Percentiles rank a stretch among this genome's conserved stretches.
phyloP scores from a whole-genome alignment of 441 rosid species.

The Syzygium malaccense region DNA sequence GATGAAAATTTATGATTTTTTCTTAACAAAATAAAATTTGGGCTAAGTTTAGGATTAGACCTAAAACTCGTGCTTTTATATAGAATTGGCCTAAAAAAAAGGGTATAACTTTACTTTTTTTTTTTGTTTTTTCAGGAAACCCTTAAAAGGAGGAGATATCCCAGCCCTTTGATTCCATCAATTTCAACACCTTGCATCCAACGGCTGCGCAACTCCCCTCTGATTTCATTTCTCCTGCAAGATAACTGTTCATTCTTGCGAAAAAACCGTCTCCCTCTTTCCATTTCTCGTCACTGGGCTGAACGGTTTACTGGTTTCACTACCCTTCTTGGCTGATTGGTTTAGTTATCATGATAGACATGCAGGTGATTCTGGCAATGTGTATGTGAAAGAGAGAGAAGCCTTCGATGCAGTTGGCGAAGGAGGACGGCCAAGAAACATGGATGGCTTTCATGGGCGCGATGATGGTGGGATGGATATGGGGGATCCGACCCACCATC shows the following conservation, averaged over 20 bases:
- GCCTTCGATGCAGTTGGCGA: not conserved
- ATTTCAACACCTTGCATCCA: not conserved
- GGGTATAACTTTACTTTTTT: not conserved
- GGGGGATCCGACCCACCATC: constrained; percentile 11
- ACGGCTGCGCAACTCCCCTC: not conserved
- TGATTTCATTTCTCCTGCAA: not conserved
- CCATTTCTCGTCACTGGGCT: not conserved
- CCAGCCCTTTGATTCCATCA: not conserved
- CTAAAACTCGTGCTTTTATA: too few species aligned
- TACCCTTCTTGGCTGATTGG: not conserved
- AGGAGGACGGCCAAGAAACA: constrained; percentile 4
- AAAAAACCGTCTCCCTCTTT: not conserved
- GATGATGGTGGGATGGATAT: constrained; percentile 29
- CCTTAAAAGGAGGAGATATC: not conserved
- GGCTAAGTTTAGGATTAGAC: too few species aligned
- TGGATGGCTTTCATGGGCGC: constrained; percentile 39
- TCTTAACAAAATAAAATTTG: too few species aligned
- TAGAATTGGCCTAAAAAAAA: too few species aligned
- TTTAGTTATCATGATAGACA: not conserved
- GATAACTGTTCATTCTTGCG: not conserved
- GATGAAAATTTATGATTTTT: too few species aligned
- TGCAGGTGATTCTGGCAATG: not conserved
- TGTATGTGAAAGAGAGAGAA: not conserved
- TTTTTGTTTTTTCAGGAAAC: not conserved
- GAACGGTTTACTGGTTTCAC: not conserved